Evolutionary conservation across 768 basidiomycete species (phyloP).

Genomic region (Trametes cingulata): DNA sequence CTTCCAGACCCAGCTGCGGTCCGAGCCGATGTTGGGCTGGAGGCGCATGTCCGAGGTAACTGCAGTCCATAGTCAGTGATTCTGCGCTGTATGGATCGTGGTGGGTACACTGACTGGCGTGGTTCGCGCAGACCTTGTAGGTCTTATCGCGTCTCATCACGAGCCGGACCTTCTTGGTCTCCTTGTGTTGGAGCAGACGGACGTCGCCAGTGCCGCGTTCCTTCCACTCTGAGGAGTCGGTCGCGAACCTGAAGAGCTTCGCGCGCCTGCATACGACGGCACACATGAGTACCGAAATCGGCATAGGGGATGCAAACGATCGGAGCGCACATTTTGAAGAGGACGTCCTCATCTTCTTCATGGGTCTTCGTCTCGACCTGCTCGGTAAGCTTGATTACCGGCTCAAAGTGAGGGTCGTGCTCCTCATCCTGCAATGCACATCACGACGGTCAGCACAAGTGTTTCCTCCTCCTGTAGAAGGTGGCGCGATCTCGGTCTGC

Average conservation of each 20-base stretch:
- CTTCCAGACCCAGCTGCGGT: slow-evolving; percentile 99
- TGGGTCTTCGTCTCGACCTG: slow-evolving; percentile 92
- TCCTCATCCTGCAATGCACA: slow-evolving; percentile 60
- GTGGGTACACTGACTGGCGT: slow-evolving; percentile 61
- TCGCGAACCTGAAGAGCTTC: slow-evolving; percentile 95
- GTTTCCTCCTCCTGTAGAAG: slow-evolving; percentile 6
- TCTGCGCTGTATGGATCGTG: neutral
- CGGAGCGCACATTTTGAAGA: slow-evolving; percentile 90
- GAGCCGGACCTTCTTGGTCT: slow-evolving; percentile 87
- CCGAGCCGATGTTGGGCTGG: slow-evolving; percentile 97
- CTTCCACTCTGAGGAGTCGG: slow-evolving; percentile 86
- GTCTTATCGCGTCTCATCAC: slow-evolving; percentile 99
- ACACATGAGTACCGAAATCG: neutral
- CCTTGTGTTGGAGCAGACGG: slow-evolving; percentile 86
- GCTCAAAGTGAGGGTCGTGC: slow-evolving; percentile 89
- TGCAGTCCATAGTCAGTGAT: slow-evolving; percentile 34
- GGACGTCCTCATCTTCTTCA: slow-evolving; percentile 90
- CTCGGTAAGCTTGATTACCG: slow-evolving; percentile 94
- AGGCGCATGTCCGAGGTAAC: slow-evolving; percentile 90
- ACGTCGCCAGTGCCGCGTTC: slow-evolving; percentile 97
- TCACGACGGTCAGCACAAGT: slow-evolving; percentile 18
- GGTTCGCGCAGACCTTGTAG: slow-evolving; percentile 98
- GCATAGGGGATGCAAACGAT: slow-evolving; percentile 29
- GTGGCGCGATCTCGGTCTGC: slow-evolving; percentile 31
- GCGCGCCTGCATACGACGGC: slow-evolving; percentile 70